A percentile compares a stretch with the other conserved stretches of the same genome.
These are phyloP conservation scores for Dipteronia sinensis DNA, from an alignment of 345 rosid species.

Conservation along the genomic window DNA sequence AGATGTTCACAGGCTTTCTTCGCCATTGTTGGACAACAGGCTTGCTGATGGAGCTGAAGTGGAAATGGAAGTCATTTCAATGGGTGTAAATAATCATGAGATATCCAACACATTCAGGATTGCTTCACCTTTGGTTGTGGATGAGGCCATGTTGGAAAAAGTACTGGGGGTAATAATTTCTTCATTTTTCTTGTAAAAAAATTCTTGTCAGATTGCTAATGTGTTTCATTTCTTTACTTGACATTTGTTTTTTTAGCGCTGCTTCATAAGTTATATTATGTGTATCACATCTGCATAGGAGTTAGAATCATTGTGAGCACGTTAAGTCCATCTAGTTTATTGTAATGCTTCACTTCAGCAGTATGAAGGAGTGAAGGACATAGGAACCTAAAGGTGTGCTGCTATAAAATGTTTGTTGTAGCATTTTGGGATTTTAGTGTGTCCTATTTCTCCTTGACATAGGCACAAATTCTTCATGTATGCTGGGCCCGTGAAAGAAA, in stretches of 20 bases:
- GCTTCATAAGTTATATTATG: not conserved
- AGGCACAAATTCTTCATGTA: slow-evolving; percentile 10
- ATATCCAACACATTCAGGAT: slow-evolving; percentile 66
- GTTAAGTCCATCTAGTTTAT: not conserved
- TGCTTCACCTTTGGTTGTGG: slow-evolving; percentile 74
- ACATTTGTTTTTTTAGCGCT: not conserved
- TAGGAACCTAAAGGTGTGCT: not conserved
- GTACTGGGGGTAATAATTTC: slow-evolving; percentile 75
- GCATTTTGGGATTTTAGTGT: slow-evolving; percentile 12
- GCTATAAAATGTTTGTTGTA: not conserved
- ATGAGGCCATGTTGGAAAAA: slow-evolving; percentile 91
- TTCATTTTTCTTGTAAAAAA: not conserved
- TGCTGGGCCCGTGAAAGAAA: not conserved
- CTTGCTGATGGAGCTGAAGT: slow-evolving; percentile 91
- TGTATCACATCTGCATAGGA: not conserved
- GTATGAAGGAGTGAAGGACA: too few relatives aligned
- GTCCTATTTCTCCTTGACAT: slow-evolving; percentile 3
- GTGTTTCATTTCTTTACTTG: slow-evolving; percentile 11
- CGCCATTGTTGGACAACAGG: slow-evolving; percentile 80
- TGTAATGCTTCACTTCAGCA: not conserved
- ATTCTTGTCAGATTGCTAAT: not conserved
- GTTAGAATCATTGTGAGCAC: not conserved
- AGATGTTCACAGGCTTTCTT: slow-evolving; percentile 69
- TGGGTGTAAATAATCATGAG: slow-evolving; percentile 81
- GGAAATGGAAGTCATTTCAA: slow-evolving; percentile 98